Evolutionary conservation across 192 early-diverging fungal species (phyloP).

Genomic region (Coemansia sp.): DNA sequence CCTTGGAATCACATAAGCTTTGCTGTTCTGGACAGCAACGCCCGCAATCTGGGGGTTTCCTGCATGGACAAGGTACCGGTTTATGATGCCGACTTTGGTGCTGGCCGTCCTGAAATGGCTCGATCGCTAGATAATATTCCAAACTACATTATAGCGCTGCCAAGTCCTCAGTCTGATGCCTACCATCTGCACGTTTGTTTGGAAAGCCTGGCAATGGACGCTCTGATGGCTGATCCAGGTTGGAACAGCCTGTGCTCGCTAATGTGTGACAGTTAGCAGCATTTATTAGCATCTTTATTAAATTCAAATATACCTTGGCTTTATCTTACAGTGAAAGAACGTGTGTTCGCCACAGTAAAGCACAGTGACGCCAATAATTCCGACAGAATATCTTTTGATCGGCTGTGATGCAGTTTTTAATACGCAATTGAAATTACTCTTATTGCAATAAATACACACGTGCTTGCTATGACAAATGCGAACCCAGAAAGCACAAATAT

Average conservation of each 20-base stretch:
- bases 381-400: no score
- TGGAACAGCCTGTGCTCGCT: background rate
- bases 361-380: no score
- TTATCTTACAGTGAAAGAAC: constrained; percentile 48
- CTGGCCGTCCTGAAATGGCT: background rate
- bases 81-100: constrained; percentile 1
- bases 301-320: constrained; percentile 49
- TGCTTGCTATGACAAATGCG: no score
- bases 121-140: background rate
- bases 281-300: background rate
- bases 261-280: background rate
- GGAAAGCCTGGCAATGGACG: background rate
- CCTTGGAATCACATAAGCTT: background rate
- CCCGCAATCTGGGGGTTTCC: background rate
- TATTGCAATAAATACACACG: no score
- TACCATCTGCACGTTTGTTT: background rate
- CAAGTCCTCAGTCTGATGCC: background rate
- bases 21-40: background rate
- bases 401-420: no score
- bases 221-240: background rate
- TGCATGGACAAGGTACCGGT: constrained; percentile 1
- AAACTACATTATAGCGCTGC: background rate
- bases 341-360: constrained; percentile 16
- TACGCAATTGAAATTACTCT: constrained; percentile 25
- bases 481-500: no score